These are phyloP conservation scores for Panicum virgatum DNA, from an alignment of 202 grass and related monocot species.

Conservation along the genomic window DNA sequence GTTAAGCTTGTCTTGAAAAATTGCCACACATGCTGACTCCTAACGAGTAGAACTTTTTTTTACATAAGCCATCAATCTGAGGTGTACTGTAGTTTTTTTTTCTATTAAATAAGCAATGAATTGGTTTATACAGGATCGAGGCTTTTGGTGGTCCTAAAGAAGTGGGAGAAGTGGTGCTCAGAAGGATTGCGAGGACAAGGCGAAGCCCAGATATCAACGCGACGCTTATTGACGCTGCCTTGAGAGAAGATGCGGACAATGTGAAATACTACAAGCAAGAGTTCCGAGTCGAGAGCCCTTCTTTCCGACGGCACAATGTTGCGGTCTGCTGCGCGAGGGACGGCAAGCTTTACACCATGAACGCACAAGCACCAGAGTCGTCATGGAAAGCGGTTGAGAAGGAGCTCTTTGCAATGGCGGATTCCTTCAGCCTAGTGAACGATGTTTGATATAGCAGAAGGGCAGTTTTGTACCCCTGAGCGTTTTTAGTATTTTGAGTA, in stretches of 20 bases:
- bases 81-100: background rate
- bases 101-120: background rate
- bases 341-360: conserved; percentile 83
- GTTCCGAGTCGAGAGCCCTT: conserved; percentile 68
- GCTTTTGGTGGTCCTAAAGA: conserved; percentile 78
- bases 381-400: conserved; percentile 50
- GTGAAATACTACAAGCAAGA: conserved; percentile 92
- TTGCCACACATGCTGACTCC: background rate
- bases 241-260: conserved; percentile 57
- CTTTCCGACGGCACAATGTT: conserved; percentile 75
- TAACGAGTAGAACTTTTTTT: background rate
- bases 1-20: background rate
- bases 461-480: conserved; percentile 34
- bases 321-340: conserved; percentile 71
- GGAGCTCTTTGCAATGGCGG: conserved; percentile 74
- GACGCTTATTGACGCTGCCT: conserved; percentile 56
- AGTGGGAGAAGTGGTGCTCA: conserved; percentile 78
- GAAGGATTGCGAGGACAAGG: conserved; percentile 78
- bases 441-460: conserved; percentile 27
- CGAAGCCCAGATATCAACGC: conserved; percentile 61
- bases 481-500: background rate
- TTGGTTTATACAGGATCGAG: conserved; percentile 62
- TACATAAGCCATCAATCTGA: background rate
- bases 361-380: conserved; percentile 77
- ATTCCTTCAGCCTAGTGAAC: conserved; percentile 67